Conservation (phyloP, 495 filamentous ascomycete species). For the Penicillium daleae region DNA sequence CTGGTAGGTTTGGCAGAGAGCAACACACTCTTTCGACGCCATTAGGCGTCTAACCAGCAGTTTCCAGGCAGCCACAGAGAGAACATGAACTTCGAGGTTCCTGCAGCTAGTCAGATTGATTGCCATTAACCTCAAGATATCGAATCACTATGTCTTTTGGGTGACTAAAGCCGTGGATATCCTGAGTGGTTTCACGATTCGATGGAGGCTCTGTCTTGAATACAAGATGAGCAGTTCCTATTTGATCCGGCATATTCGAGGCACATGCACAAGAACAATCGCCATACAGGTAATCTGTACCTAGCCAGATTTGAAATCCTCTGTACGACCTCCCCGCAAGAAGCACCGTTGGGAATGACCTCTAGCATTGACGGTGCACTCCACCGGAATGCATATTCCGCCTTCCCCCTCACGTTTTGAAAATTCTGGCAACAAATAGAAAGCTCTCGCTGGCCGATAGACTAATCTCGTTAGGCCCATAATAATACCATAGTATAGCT, state of each 20-base stretch:
- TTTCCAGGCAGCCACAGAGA: neutral
- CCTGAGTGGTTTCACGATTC: no score
- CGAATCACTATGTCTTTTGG: neutral
- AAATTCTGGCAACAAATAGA: neutral
- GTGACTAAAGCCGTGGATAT: no score
- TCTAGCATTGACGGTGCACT: no score
- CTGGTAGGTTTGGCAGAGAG: neutral
- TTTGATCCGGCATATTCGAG: no score
- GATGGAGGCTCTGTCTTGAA: no score
- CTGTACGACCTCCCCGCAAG: neutral
- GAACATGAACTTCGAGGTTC: no score
- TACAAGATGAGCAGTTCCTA: no score
- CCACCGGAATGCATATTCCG: neutral
- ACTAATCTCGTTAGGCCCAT: neutral
- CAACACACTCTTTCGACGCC: neutral
- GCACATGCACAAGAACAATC: no score
- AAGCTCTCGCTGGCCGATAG: neutral
- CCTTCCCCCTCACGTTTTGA: neutral
- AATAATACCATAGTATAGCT: neutral
- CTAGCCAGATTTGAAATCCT: neutral
- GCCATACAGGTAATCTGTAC: neutral
- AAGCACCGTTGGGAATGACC: neutral
- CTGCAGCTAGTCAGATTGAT: neutral
- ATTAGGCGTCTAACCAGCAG: neutral
- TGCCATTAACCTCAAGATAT: neutral